Percentiles rank a stretch among this genome's conserved stretches.
phyloP scores from a whole-genome alignment of 2,329 filamentous ascomycete genomes.

The Huntiella omanensis region DNA sequence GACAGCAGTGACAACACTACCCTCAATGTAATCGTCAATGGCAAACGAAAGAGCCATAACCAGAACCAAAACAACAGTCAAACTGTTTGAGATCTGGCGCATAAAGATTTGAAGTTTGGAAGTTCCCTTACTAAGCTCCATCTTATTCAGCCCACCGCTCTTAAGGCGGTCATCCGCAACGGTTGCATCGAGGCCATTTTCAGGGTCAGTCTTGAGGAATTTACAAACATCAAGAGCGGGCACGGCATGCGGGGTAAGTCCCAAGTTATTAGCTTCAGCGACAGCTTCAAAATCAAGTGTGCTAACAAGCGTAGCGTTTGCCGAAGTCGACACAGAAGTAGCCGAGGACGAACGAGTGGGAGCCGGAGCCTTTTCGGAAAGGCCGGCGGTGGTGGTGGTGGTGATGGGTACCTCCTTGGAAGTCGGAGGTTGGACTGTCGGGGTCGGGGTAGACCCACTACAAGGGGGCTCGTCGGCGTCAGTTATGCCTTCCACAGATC shows the following conservation, averaged over 20 bases:
- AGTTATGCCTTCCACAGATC: conserved; percentile 12
- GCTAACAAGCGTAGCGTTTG: conserved; percentile 8
- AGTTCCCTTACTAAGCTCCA: conserved; percentile 52
- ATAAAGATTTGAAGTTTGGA: conserved; percentile 59
- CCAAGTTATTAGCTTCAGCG: not conserved
- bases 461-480: conserved; percentile 13
- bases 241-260: conserved; percentile 15
- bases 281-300: conserved; percentile 4
- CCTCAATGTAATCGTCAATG: conserved; percentile 46
- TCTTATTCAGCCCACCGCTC: conserved; percentile 49
- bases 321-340: conserved; percentile 4
- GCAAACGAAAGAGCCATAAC: conserved; percentile 53
- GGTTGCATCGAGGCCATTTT: conserved; percentile 41
- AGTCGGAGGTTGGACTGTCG: not conserved
- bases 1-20: conserved; percentile 42
- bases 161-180: conserved; percentile 47
- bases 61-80: conserved; percentile 56
- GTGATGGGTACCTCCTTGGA: not conserved
- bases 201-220: conserved; percentile 23
- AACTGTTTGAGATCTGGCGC: conserved; percentile 59
- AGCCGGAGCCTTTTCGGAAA: conserved; percentile 2
- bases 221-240: conserved; percentile 16
- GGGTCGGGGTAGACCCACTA: conserved; percentile 9
- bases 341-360: conserved; percentile 3
- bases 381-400: not conserved